Evolutionary conservation across 345 rosid genomes (phyloP).

Genomic region (Crucihimalaya himalaica): DNA sequence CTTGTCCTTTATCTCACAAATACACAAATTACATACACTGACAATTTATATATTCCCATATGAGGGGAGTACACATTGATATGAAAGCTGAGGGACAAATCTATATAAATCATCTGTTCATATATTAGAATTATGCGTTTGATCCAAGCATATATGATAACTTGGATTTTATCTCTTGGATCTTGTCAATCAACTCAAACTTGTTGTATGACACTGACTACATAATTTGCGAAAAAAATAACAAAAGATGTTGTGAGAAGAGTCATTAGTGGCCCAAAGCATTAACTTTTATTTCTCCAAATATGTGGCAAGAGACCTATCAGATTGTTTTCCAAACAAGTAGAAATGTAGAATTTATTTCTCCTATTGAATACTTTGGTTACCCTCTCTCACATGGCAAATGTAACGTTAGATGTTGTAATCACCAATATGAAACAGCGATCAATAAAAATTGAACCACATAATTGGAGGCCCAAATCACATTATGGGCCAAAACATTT

Average conservation of each 20-base stretch:
- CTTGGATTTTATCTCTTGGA: slow-evolving; percentile 31
- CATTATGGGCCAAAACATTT: neutral
- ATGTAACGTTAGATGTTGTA: slow-evolving; percentile 24
- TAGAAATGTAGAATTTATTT: neutral
- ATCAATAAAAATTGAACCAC: neutral
- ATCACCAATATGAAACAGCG: slow-evolving; percentile 13
- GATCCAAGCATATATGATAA: neutral
- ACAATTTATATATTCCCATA: neutral
- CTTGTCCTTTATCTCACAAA: neutral
- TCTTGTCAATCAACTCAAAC: slow-evolving; percentile 35
- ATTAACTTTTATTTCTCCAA: slow-evolving; percentile 14
- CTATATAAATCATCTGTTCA: neutral
- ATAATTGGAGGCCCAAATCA: neutral
- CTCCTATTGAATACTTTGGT: slow-evolving; percentile 26
- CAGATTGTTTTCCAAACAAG: slow-evolving; percentile 7
- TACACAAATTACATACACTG: neutral
- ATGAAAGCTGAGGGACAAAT: neutral
- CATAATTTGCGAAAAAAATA: neutral
- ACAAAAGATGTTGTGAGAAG: neutral
- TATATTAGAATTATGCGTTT: slow-evolving; percentile 6
- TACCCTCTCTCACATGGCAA: slow-evolving; percentile 36
- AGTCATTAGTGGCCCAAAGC: slow-evolving; percentile 37
- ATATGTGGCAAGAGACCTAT: neutral
- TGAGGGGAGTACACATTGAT: slow-evolving; percentile 12
- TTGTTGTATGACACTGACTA: slow-evolving; percentile 31